Evolutionary conservation across 1,284 basidiomycete genomes (phyloP).

Genomic region (Leccinum variabile): DNA sequence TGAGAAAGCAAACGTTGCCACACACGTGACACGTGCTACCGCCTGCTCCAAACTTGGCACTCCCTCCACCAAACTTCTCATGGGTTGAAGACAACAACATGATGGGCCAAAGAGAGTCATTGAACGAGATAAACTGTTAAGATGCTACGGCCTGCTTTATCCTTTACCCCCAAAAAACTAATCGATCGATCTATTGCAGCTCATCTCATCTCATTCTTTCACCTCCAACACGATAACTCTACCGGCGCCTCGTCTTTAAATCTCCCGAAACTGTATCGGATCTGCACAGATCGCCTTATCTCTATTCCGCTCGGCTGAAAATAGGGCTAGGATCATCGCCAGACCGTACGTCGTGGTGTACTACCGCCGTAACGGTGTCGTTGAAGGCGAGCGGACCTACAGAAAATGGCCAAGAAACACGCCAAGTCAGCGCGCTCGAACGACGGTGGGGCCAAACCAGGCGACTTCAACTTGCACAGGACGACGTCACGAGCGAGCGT

Average conservation of each 20-base stretch:
- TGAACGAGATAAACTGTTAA: no score
- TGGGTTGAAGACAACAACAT: no score
- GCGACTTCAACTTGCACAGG: conserved; percentile 18
- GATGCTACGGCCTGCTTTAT: no score
- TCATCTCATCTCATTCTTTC: conserved; percentile 1
- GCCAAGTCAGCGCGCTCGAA: conserved; percentile 6
- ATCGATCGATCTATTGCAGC: no score
- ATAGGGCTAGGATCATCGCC: no score
- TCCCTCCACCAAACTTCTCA: no score
- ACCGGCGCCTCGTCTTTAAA: conserved; percentile 44
- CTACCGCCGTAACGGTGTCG: no score
- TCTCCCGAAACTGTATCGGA: conserved; percentile 55
- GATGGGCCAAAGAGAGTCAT: no score
- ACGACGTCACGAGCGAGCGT: conserved; percentile 30
- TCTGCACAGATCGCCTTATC: conserved; percentile 51
- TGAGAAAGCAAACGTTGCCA: no score
- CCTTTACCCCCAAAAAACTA: no score
- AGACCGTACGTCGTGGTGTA: neutral
- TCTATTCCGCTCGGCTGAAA: neutral
- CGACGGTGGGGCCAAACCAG: conserved; percentile 8
- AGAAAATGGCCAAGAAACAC: conserved; percentile 23
- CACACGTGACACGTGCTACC: no score
- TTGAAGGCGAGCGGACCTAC: neutral
- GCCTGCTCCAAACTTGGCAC: no score
- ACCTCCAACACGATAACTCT: conserved; percentile 8